Evolutionary conservation across 2,329 filamentous ascomycete genomes (phyloP).

Genomic region (Penicillium aurantiogriseum): DNA sequence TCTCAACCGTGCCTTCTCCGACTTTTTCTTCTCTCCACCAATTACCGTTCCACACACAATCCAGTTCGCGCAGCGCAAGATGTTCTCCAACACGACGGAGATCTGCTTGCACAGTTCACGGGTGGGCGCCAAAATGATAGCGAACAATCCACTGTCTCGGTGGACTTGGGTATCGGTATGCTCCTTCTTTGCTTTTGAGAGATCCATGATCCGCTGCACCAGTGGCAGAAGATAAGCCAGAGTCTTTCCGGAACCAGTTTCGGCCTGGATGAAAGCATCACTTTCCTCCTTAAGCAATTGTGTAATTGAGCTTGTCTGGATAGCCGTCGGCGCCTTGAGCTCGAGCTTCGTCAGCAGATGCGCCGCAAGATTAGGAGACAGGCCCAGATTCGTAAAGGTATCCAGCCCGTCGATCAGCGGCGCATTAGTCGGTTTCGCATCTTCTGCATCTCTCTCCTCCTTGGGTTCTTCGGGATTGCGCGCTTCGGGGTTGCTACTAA

Average conservation of each 20-base stretch:
- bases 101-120: conserved; percentile 95
- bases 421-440: conserved; percentile 76
- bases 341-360: conserved; percentile 83
- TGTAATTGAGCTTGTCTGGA: conserved; percentile 85
- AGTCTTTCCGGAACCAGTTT: conserved; percentile 97
- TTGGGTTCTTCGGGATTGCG: conserved; percentile 53
- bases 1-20: conserved; percentile 87
- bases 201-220: conserved; percentile 78
- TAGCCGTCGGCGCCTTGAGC: conserved; percentile 87
- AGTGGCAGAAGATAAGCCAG: conserved; percentile 93
- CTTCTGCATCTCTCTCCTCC: conserved; percentile 45
- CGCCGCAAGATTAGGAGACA: conserved; percentile 75
- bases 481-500: conserved; percentile 80
- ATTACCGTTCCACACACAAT: conserved; percentile 85
- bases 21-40: conserved; percentile 69
- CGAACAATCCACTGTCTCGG: conserved; percentile 85
- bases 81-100: conserved; percentile 75
- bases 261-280: conserved; percentile 93
- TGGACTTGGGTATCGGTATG: conserved; percentile 58
- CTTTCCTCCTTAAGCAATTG: conserved; percentile 75
- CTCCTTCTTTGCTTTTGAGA: conserved; percentile 56
- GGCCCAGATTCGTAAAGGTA: conserved; percentile 80
- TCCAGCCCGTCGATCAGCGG: conserved; percentile 79
- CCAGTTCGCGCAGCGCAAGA: conserved; percentile 89
- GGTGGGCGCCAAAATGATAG: conserved; percentile 89